Conservation (phyloP, 2,329 filamentous ascomycete species). For the Lachnellula cervina region DNA sequence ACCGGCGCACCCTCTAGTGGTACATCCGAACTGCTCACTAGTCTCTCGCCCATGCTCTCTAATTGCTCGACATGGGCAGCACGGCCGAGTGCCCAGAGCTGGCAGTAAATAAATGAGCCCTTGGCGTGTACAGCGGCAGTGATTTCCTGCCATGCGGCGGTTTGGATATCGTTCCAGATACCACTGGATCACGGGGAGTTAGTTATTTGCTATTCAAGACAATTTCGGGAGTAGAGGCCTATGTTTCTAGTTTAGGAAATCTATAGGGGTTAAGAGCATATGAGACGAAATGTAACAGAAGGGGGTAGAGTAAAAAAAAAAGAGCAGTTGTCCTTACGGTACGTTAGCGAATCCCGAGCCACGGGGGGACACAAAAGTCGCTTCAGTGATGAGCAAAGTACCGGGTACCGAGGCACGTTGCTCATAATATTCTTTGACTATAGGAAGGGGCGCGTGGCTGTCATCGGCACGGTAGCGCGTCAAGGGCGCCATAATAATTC, state of each 20-base stretch:
- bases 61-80: slow-evolving; percentile 36
- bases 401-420: slow-evolving; percentile 47
- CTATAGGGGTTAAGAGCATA: too few relatives aligned
- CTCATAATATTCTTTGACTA: slow-evolving; percentile 47
- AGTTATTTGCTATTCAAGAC: too few relatives aligned
- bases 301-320: too few relatives aligned
- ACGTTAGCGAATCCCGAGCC: slow-evolving; percentile 46
- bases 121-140: slow-evolving; percentile 59
- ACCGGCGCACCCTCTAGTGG: background rate
- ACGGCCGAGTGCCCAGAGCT: slow-evolving; percentile 59
- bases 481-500: slow-evolving; percentile 52
- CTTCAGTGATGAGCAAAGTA: slow-evolving; percentile 54
- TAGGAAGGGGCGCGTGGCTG: slow-evolving; percentile 40
- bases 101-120: slow-evolving; percentile 54
- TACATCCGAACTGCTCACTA: slow-evolving; percentile 13
- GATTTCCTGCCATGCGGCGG: slow-evolving; percentile 55
- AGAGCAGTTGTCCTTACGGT: slow-evolving; percentile 32
- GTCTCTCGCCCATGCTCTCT: slow-evolving; percentile 15
- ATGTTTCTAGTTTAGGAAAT: too few relatives aligned
- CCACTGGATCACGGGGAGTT: slow-evolving; percentile 30
- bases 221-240: too few relatives aligned
- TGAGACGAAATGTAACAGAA: too few relatives aligned
- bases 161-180: slow-evolving; percentile 50
- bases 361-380: slow-evolving; percentile 45
- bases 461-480: slow-evolving; percentile 49